Percentiles rank a stretch among this genome's conserved stretches.
These are phyloP conservation scores for Microdochium bolleyi DNA, from an alignment of 2,329 filamentous ascomycete species.

Conservation along the genomic window DNA sequence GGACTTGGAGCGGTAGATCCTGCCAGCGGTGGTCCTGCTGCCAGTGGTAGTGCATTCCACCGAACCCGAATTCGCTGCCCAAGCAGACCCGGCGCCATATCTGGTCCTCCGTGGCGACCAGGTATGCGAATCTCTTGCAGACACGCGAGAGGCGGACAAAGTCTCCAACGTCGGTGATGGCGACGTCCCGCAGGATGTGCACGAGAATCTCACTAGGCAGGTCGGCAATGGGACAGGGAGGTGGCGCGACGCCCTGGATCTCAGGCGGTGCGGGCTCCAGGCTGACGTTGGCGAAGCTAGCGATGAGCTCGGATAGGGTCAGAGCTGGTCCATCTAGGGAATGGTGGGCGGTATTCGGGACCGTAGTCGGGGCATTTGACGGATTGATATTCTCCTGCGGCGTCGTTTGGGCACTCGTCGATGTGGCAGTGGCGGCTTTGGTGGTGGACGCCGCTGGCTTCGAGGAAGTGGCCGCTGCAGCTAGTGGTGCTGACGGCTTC, in stretches of 20 bases:
- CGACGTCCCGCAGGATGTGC: slow-evolving; percentile 68
- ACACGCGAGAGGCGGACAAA: slow-evolving; percentile 71
- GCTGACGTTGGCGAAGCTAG: slow-evolving; percentile 61
- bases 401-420: neutral
- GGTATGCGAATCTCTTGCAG: slow-evolving; percentile 79
- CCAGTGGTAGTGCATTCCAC: slow-evolving; percentile 76
- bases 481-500: slow-evolving; percentile 15
- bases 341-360: slow-evolving; percentile 46
- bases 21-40: slow-evolving; percentile 52
- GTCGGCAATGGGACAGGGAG: slow-evolving; percentile 69
- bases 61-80: slow-evolving; percentile 67
- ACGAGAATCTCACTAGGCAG: slow-evolving; percentile 80
- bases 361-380: slow-evolving; percentile 38
- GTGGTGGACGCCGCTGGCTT: neutral
- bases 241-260: slow-evolving; percentile 63
- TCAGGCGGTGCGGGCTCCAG: slow-evolving; percentile 62
- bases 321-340: slow-evolving; percentile 46
- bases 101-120: slow-evolving; percentile 74
- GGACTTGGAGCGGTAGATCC: slow-evolving; percentile 26
- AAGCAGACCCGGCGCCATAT: slow-evolving; percentile 78
- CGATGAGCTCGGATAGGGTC: slow-evolving; percentile 61
- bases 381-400: slow-evolving; percentile 11
- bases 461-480: slow-evolving; percentile 3
- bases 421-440: neutral
- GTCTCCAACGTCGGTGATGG: slow-evolving; percentile 65